Conservation (phyloP, 495 filamentous ascomycete genomes). For the Penicillium canariense region DNA sequence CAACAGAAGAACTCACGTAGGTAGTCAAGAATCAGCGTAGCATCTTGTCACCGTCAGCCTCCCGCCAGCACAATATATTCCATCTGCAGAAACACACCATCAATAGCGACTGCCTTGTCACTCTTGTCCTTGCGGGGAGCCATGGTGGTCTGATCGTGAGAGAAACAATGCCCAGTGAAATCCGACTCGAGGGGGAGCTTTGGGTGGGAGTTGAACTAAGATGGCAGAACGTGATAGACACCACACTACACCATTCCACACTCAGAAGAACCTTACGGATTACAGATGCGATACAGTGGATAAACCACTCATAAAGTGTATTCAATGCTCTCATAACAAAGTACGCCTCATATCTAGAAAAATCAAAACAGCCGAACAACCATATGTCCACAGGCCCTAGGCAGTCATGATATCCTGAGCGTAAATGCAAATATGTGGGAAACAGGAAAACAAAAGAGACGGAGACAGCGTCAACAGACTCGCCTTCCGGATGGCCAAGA, state of each 20-base stretch:
- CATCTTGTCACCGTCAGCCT: slow-evolving; percentile 15
- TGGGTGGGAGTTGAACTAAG: not conserved
- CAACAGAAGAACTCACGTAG: slow-evolving; percentile 46
- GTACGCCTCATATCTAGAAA: slow-evolving; percentile 22
- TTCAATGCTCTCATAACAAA: slow-evolving; percentile 11
- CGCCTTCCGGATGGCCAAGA: slow-evolving; percentile 16
- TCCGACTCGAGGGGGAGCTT: not conserved
- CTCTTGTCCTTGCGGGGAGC: slow-evolving; percentile 51
- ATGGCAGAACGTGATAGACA: not conserved
- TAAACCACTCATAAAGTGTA: not conserved
- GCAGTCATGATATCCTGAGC: slow-evolving; percentile 18
- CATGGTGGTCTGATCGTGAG: slow-evolving; percentile 29
- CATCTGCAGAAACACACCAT: slow-evolving; percentile 33
- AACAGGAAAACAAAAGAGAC: not conserved
- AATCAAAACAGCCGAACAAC: slow-evolving; percentile 15
- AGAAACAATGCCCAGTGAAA: not conserved
- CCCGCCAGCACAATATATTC: not conserved
- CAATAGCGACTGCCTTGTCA: slow-evolving; percentile 39
- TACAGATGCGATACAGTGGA: slow-evolving; percentile 1
- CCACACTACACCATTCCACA: not conserved
- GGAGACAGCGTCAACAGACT: slow-evolving; percentile 4
- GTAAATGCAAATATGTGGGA: slow-evolving; percentile 27
- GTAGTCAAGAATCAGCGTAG: slow-evolving; percentile 51
- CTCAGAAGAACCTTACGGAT: not conserved
- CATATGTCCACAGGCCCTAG: slow-evolving; percentile 29